phyloP scores from a whole-genome alignment of 352 stramenopile genomes.

The Peronosclerospora sorghi region DNA sequence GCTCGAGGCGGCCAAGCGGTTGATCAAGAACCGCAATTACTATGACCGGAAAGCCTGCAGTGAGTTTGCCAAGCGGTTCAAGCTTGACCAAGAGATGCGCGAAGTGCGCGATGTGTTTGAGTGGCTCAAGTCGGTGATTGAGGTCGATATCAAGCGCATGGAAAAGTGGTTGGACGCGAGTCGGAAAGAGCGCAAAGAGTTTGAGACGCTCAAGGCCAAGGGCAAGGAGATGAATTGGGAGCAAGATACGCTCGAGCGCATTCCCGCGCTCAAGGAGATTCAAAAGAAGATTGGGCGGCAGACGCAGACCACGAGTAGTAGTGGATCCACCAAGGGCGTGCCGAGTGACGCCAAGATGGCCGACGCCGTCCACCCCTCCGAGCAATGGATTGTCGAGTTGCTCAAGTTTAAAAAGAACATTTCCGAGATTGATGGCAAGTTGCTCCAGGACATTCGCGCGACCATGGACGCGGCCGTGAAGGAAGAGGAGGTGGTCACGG shows the following conservation, averaged over 20 bases:
- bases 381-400: constrained; percentile 83
- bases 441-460: constrained; percentile 52
- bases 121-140: constrained; percentile 66
- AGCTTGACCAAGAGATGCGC: constrained; percentile 70
- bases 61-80: constrained; percentile 78
- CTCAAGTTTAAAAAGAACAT: constrained; percentile 84
- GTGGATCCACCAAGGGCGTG: constrained; percentile 8
- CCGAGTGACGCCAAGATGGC: constrained; percentile 38
- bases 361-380: constrained; percentile 62
- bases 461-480: constrained; percentile 37
- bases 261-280: constrained; percentile 77
- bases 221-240: constrained; percentile 81
- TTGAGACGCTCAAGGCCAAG: constrained; percentile 74
- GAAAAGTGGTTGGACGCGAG: constrained; percentile 76
- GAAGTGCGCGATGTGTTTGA: constrained; percentile 80
- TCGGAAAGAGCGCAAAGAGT: constrained; percentile 82
- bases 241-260: constrained; percentile 72
- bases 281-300: constrained; percentile 69
- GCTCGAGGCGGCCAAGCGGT: constrained; percentile 58
- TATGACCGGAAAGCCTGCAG: constrained; percentile 76
- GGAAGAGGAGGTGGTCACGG: constrained; percentile 57
- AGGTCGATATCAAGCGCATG: constrained; percentile 77
- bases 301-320: background rate
- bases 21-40: constrained; percentile 84
- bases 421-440: constrained; percentile 56